Conservation (phyloP, 345 rosid genomes). For the Salix suchowensis region DNA sequence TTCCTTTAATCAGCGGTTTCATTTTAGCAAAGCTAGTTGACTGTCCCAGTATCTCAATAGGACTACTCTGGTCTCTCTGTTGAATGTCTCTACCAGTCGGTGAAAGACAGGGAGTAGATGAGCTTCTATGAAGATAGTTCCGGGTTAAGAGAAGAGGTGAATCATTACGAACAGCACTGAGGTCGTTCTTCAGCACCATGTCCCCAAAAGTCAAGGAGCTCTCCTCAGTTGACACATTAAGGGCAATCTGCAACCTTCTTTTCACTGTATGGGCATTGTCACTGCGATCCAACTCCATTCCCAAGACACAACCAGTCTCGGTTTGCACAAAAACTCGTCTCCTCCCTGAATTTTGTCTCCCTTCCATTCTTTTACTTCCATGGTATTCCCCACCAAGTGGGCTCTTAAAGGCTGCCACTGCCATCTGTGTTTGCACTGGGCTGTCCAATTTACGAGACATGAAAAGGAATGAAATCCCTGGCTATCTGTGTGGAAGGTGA, state of each 20-base stretch:
- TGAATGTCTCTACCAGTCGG: constrained; percentile 79
- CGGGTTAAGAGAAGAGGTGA: constrained; percentile 85
- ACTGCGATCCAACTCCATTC: constrained; percentile 95
- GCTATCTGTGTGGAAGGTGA: constrained; percentile 29
- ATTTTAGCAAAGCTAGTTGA: constrained; percentile 46
- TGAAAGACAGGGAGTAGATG: constrained; percentile 95
- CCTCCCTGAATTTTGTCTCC: constrained; percentile 68
- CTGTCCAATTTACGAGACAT: constrained; percentile 89
- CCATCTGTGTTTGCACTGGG: constrained; percentile 98
- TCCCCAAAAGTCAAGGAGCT: constrained; percentile 85
- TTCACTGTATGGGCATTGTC: constrained; percentile 94
- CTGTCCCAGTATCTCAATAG: constrained; percentile 78
- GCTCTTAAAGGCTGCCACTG: constrained; percentile 71
- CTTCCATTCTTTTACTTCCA: constrained; percentile 52
- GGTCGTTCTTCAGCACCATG: constrained; percentile 75
- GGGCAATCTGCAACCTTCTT: constrained; percentile 87
- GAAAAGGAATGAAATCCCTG: constrained; percentile 40
- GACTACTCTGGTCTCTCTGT: constrained; percentile 79
- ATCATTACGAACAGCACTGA: constrained; percentile 81
- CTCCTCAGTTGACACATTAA: constrained; percentile 75
- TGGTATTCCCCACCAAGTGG: constrained; percentile 63
- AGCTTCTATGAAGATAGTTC: constrained; percentile 77
- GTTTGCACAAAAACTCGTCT: constrained; percentile 94
- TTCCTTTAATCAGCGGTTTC: constrained; percentile 57
- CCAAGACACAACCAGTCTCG: constrained; percentile 91